Evolutionary conservation across 257 asterid species (phyloP), one percentile per base, ranked within the genome.

Genomic region (Ocimum tenuiflorum): DNA sequence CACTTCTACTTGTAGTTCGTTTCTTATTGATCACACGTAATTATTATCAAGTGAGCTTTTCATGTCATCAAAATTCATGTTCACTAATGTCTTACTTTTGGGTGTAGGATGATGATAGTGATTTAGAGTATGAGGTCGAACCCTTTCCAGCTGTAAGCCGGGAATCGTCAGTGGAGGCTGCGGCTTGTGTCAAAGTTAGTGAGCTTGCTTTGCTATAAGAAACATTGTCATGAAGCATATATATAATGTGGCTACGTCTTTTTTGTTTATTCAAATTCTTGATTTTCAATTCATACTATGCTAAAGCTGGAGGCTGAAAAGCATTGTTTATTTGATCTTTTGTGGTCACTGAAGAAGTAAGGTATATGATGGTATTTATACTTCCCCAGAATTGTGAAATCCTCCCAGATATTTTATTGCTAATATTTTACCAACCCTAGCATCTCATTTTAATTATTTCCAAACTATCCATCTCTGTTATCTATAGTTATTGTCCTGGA

Each of bases 81-180:
- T 57, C 19, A 70, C 60, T 67, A 39, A 49, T 56, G 55, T 43
- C 47, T 7, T 65, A 20, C 45, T 50, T 63, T 52, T 56, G 55
- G 29, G 63, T 78, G 80, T 78, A 91, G 96, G 97, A 86, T 70
- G 95, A 85, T 66, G 97, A 86, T 53, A 91, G 97, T 67, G 96
- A 91, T 77, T 67, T 88, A 60, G 97, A 91, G 67, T 74, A 62
- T 71, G 95, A 88, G 63, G 50, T 78, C 74, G 95, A 88, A 60
- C 81, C 84, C 65, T 74, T 75, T 76, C 96, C 98, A 43, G 69
- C 80, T 8, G 86, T 76, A 19, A 77, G 83, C 57, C 82, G 80
- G 29, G 91, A 88, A 67, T 82, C 87, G 62, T 73, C 87, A 55
- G 60, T 77, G 1, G 97, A 88, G 82, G 95, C 95, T 46, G 80